These are phyloP conservation scores for Xanthoconium separans DNA, from an alignment of 1,284 basidiomycete species.

Conservation along the genomic window DNA sequence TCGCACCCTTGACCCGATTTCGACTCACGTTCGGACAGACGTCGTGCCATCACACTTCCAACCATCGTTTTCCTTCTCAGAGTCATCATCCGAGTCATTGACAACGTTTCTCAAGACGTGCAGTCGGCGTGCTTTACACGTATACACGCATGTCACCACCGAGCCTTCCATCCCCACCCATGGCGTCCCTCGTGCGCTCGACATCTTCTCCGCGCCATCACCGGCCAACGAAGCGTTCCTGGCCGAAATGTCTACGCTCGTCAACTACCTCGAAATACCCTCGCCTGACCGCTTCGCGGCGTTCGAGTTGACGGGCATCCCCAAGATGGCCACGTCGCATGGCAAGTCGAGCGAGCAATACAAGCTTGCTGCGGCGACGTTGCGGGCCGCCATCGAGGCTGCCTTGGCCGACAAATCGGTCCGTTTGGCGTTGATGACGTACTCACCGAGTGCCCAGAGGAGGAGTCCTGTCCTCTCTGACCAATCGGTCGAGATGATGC, in stretches of 20 bases:
- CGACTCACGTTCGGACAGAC: constrained; percentile 35
- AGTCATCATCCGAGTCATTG: constrained; percentile 21
- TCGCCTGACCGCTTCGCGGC: constrained; percentile 53
- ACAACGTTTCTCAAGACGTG: constrained; percentile 54
- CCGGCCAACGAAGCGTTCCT: constrained; percentile 40
- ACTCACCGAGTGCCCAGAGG: constrained; percentile 31
- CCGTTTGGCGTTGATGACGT: constrained; percentile 55
- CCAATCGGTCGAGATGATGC: constrained; percentile 40
- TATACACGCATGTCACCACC: constrained; percentile 53
- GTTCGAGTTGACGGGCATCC: constrained; percentile 52
- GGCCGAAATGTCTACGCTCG: constrained; percentile 44
- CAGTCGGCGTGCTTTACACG: constrained; percentile 54
- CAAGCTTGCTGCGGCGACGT: constrained; percentile 39
- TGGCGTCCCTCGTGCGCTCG: constrained; percentile 38
- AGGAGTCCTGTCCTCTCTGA: constrained; percentile 43
- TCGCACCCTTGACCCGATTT: neutral
- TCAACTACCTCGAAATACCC: constrained; percentile 50
- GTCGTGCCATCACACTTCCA: constrained; percentile 47
- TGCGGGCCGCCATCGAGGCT: constrained; percentile 45
- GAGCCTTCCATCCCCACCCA: constrained; percentile 25
- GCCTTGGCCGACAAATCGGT: constrained; percentile 40
- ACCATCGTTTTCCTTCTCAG: constrained; percentile 42
- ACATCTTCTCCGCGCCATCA: constrained; percentile 42
- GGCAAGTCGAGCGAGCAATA: constrained; percentile 59
- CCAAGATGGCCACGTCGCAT: constrained; percentile 44